Base-by-base conservation (phyloP, 2,329 filamentous ascomycete species). In the Claviceps pazoutovae region DNA sequence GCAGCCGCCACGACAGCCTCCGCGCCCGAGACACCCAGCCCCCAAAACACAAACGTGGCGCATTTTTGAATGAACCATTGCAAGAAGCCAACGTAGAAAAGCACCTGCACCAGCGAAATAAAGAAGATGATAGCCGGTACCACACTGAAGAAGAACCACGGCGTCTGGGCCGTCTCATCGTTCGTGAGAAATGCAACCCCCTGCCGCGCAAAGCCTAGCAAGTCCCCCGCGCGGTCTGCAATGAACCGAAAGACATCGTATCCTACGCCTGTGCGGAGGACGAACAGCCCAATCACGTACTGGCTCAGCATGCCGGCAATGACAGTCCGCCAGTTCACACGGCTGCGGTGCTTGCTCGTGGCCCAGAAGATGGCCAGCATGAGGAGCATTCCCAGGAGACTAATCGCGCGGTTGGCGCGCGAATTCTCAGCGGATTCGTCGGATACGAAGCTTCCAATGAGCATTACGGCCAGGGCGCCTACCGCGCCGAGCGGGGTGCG, bases 121-220 rank as follows among this genome's bases (percentile, higher is more conserved):
- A 96, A 95, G 80, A 95, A 96, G 71, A 95, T 88, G 68, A 96
- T 94, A 60, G 90, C 83, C 0, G 90, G 88, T n/a, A 94, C 76
- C 56, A 95, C 88, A 48, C 75, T 72, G 48, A 84, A 75, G 56
- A 95, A 74, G 77, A 95, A 95, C 78, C 77, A 88, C 4, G 61
- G 58, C 1, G 74, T 61, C 3, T 67, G 38, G 14, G 71, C 70
- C 0, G 82, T 84, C 0, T 61, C 56, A 0, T 49, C 19, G 21
- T 51, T 54, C 9, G 66, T 69, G 59, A 96, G 68, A 72, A 95
- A 96, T 0, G 66, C 64, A 0, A 86, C 79, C 64, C 90, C 90
- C 36, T 87, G 66, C 17, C 73, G 71, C 23, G 90, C 86, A 60
- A 88, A 95, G 26, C 83, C 79, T 5, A 96, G 76, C 30, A 95